A percentile compares a stretch with the other conserved stretches of the same genome.
Conservation (phyloP, 192 early-diverging fungal species). For the Backusella circina region DNA sequence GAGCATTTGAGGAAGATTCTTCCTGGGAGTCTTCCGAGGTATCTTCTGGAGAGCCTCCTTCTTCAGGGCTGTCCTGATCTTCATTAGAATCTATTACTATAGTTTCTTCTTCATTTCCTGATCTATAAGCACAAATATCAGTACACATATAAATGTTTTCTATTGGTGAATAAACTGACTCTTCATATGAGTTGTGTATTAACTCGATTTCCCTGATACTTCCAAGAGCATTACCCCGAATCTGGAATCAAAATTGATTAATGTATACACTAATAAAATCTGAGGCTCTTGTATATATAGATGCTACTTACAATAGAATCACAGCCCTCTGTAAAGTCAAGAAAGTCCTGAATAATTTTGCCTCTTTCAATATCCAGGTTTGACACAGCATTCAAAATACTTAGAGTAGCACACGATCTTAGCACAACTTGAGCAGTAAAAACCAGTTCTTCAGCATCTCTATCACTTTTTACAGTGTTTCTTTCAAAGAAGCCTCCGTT, state of each 20-base stretch:
- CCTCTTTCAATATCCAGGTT: neutral
- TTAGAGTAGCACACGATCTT: neutral
- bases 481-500: neutral
- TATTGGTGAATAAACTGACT: too few species aligned
- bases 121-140: neutral
- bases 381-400: neutral
- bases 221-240: neutral
- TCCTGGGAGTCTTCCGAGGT: too few species aligned
- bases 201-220: neutral
- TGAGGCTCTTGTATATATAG: neutral
- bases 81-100: too few species aligned
- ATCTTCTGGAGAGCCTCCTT: too few species aligned
- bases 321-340: neutral
- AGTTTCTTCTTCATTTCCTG: too few species aligned
- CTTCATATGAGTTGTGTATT: neutral
- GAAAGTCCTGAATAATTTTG: neutral
- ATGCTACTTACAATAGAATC: neutral
- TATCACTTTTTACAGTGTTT: neutral
- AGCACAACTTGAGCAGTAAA: neutral
- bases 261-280: too few species aligned
- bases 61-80: too few species aligned
- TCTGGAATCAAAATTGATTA: neutral
- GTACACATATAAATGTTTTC: neutral
- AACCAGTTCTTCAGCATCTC: neutral
- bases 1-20: too few species aligned